A percentile compares a stretch with the other conserved stretches of the same genome.
Conservation (phyloP, 441 rosid genomes). For the Erodium trifolium region DNA sequence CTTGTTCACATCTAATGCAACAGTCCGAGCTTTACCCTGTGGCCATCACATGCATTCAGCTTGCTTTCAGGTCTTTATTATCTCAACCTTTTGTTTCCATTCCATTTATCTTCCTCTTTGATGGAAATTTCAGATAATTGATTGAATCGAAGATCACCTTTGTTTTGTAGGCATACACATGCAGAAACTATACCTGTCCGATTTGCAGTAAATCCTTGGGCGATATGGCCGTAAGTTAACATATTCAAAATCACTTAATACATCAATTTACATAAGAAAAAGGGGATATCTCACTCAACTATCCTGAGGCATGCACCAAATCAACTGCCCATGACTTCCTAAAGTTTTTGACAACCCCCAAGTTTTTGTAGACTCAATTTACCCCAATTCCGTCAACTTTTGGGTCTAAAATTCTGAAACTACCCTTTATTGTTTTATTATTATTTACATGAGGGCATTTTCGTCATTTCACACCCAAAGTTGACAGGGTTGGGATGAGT, state of each 20-base stretch:
- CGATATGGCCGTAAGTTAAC: slow-evolving; percentile 62
- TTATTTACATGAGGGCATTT: too few relatives aligned
- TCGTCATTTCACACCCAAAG: too few relatives aligned
- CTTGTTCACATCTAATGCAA: slow-evolving; percentile 62
- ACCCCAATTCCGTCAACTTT: too few relatives aligned
- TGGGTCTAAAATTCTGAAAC: too few relatives aligned
- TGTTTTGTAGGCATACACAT: slow-evolving; percentile 55
- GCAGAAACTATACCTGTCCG: slow-evolving; percentile 70
- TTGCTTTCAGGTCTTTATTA: slow-evolving; percentile 57
- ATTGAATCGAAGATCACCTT: not conserved
- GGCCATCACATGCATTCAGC: slow-evolving; percentile 82
- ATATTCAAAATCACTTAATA: not conserved
- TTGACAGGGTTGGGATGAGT: too few relatives aligned
- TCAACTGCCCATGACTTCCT: too few relatives aligned
- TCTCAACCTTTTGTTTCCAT: slow-evolving; percentile 1
- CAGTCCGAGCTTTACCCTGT: slow-evolving; percentile 65
- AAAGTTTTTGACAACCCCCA: too few relatives aligned
- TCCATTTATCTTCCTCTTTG: not conserved
- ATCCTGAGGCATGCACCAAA: too few relatives aligned
- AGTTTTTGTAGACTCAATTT: too few relatives aligned
- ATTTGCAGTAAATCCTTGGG: slow-evolving; percentile 78
- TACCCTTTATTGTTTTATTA: too few relatives aligned
- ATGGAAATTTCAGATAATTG: not conserved
- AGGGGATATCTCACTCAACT: too few relatives aligned
- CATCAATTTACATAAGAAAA: not conserved